phyloP scores from a whole-genome alignment of 1,284 basidiomycete genomes.

The Rhodotorula sp. region DNA sequence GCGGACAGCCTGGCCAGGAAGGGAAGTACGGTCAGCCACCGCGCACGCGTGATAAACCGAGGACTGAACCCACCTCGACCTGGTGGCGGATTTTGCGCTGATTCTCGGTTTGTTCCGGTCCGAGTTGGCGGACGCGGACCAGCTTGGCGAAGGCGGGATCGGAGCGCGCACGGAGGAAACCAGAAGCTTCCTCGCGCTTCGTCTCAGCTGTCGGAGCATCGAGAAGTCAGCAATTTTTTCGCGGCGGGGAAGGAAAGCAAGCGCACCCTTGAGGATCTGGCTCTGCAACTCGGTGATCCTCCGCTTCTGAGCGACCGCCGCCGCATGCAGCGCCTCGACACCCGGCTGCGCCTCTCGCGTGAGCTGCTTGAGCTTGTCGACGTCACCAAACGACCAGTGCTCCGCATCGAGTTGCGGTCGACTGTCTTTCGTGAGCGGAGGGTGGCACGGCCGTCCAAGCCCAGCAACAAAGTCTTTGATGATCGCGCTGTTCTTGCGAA shows the following conservation, averaged over 20 bases:
- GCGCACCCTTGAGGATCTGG: conserved; percentile 53
- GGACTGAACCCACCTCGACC: conserved; percentile 58
- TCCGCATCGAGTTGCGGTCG: conserved; percentile 31
- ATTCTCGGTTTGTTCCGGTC: conserved; percentile 80
- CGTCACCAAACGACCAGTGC: conserved; percentile 51
- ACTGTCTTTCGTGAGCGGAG: background rate
- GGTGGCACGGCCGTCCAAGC: conserved; percentile 26
- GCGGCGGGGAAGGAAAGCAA: background rate
- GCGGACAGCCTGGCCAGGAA: conserved; percentile 57
- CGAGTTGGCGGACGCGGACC: conserved; percentile 73
- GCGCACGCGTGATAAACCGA: background rate
- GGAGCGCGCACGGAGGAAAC: conserved; percentile 69
- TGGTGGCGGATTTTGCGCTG: conserved; percentile 70
- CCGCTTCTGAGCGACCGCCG: conserved; percentile 47
- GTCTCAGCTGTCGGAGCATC: conserved; percentile 59
- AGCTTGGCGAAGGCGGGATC: conserved; percentile 78
- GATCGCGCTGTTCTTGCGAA: conserved; percentile 41
- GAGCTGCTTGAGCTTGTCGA: conserved; percentile 44
- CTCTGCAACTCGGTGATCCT: conserved; percentile 53
- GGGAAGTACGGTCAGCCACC: background rate
- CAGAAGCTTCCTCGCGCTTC: conserved; percentile 67
- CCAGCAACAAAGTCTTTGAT: conserved; percentile 39
- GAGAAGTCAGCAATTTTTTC: too few relatives aligned
- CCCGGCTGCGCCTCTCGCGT: conserved; percentile 43
- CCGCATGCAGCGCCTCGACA: conserved; percentile 43